phyloP scores from a whole-genome alignment of 2,329 filamentous ascomycete genomes.

The Fusarium cicatricum region DNA sequence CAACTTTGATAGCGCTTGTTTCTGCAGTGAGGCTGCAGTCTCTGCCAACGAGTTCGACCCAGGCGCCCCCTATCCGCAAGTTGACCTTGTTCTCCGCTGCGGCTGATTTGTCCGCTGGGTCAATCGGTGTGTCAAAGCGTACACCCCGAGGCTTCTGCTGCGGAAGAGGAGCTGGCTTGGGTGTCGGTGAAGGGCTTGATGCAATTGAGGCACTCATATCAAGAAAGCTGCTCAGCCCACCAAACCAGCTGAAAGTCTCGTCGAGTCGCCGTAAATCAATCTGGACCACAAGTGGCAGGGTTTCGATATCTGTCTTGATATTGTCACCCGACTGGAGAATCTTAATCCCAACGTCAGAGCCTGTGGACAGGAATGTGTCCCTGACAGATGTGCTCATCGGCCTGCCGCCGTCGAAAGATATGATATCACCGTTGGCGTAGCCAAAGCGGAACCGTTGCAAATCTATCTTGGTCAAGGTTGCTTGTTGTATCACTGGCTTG shows the following conservation, averaged over 20 bases:
- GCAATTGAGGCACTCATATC: constrained; percentile 87
- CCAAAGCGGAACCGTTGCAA: constrained; percentile 69
- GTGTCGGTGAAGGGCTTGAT: constrained; percentile 68
- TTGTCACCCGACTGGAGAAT: constrained; percentile 55
- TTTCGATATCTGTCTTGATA: constrained; percentile 71
- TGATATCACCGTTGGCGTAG: constrained; percentile 67
- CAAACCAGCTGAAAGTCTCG: constrained; percentile 87
- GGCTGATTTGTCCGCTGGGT: constrained; percentile 56
- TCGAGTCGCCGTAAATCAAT: constrained; percentile 84
- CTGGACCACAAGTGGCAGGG: constrained; percentile 77
- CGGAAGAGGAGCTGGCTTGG: constrained; percentile 48
- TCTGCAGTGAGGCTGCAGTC: constrained; percentile 78
- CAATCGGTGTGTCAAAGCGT: constrained; percentile 63
- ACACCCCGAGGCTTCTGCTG: constrained; percentile 63
- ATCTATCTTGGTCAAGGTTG: constrained; percentile 50
- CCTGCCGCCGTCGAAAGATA: constrained; percentile 67
- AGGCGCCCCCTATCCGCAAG: constrained; percentile 76
- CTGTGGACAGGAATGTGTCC: constrained; percentile 65
- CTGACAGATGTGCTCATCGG: constrained; percentile 67
- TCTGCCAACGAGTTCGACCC: constrained; percentile 79
- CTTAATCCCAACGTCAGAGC: constrained; percentile 65
- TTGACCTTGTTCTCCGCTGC: constrained; percentile 73
- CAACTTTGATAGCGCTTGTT: constrained; percentile 82
- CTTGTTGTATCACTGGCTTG: constrained; percentile 40
- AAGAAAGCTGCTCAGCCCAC: constrained; percentile 88